phyloP scores from a whole-genome alignment of 441 rosid genomes.

The Populus trichocarpa region DNA sequence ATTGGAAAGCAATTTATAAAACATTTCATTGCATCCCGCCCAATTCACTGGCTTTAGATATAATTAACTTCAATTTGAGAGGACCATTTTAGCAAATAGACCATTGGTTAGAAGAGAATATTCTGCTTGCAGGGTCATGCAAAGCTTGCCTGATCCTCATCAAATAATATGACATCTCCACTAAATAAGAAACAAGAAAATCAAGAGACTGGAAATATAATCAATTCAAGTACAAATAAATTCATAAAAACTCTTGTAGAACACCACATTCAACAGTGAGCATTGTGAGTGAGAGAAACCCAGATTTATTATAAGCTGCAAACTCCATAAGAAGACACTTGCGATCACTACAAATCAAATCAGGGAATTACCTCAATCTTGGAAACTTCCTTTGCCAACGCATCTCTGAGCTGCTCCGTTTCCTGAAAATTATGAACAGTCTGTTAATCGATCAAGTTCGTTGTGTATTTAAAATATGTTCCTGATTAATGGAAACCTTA shows the following conservation, averaged over 20 bases:
- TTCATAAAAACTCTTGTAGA: neutral
- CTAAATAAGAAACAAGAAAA: neutral
- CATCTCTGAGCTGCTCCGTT: slow-evolving; percentile 65
- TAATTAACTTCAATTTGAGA: neutral
- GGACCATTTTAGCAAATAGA: neutral
- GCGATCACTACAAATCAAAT: slow-evolving; percentile 7
- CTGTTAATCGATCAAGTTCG: slow-evolving; percentile 13
- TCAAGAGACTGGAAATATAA: neutral
- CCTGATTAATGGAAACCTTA: neutral
- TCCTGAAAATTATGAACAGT: slow-evolving; percentile 45
- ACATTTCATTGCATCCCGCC: neutral
- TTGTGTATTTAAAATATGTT: slow-evolving; percentile 8
- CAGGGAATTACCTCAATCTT: slow-evolving; percentile 62
- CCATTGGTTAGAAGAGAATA: neutral
- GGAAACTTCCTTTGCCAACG: slow-evolving; percentile 58
- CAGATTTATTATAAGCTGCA: neutral
- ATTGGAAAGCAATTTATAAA: too few relatives aligned
- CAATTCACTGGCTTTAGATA: neutral
- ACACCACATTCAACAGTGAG: neutral
- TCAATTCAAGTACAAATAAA: neutral
- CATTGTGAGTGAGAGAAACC: slow-evolving; percentile 2
- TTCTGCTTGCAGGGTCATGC: neutral
- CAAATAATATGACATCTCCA: neutral
- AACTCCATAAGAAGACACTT: neutral
- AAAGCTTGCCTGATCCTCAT: neutral